Conservation (phyloP, 257 asterid species). For the Plantago ovata region DNA sequence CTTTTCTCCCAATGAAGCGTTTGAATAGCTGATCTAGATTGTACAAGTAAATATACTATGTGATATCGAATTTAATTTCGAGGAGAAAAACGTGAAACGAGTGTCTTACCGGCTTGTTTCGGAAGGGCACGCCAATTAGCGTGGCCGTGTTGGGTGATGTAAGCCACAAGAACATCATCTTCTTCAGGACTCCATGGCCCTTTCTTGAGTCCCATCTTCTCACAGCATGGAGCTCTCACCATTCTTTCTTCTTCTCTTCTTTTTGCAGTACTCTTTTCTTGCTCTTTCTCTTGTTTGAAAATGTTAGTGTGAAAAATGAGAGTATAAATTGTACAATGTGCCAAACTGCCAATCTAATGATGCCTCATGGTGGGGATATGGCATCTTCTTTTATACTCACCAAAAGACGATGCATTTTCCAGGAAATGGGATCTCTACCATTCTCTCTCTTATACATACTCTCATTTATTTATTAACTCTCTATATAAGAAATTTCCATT, state of each 20-base stretch:
- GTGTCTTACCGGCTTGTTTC: slow-evolving; percentile 44
- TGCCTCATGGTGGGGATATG: slow-evolving; percentile 4
- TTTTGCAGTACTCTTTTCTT: not conserved
- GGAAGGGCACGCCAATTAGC: slow-evolving; percentile 72
- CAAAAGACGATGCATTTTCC: slow-evolving; percentile 29
- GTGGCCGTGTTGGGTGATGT: slow-evolving; percentile 46
- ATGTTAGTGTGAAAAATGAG: slow-evolving; percentile 1
- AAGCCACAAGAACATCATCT: slow-evolving; percentile 50
- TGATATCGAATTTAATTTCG: not conserved
- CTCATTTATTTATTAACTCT: too few relatives aligned
- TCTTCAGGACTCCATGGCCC: slow-evolving; percentile 72
- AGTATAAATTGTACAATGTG: slow-evolving; percentile 15
- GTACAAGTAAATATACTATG: not conserved
- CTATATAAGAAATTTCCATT: too few relatives aligned
- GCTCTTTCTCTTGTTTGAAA: not conserved
- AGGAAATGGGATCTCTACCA: slow-evolving; percentile 32
- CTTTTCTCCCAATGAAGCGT: too few relatives aligned
- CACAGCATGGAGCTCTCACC: slow-evolving; percentile 87
- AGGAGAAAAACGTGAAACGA: not conserved
- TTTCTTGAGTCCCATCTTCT: slow-evolving; percentile 56
- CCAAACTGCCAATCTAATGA: slow-evolving; percentile 61
- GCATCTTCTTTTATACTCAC: slow-evolving; percentile 26
- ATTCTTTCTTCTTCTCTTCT: slow-evolving; percentile 24
- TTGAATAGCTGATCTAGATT: too few relatives aligned
- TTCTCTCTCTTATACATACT: too few relatives aligned